Evolutionary conservation across 1,284 basidiomycete species (phyloP), one percentile per base, ranked within the genome.

Genomic region (Tylopilus orsonianus): DNA sequence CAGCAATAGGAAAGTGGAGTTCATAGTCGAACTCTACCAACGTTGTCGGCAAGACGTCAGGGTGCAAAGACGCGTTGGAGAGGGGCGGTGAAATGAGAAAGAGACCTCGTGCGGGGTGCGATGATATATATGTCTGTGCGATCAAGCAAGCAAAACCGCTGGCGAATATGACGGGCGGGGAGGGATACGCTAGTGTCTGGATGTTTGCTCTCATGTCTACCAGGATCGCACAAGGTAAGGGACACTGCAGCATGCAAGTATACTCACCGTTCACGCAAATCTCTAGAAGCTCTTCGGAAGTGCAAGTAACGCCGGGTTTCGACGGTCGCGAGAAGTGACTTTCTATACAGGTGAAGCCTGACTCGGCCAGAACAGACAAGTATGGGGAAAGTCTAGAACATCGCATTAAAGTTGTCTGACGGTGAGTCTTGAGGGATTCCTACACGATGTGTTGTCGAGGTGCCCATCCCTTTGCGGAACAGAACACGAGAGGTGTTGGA

Each of bases 51-150:
- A 81, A 65, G 19, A 66, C 50, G 33, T 44, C 49, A 19, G 55
- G 48, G 12, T 61, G 41, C 8, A 75, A 52, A 19, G 66, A 62
- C 13, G 58, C 58, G 50, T 77, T 78, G 14, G 72, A 71, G 26
- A 71, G 50, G 3, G 80, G 83, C 16, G 79, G 84, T 24, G 78
- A 75, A 32, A 85, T 73, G 22, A 87, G 70, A 35, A 85, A 73
- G 36, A 87, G 68, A 0, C 75, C 85, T 9, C 72, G 71, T 2
- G 81, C 82, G 2, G 82, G 81, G 57, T 83, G 66, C 27, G 81
- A 84, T 8, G 80, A 83, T 47, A 87, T 77, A 61, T 84, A 87
- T 12, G 79, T 74, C 61, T 87, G 82, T 9, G 80, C 77, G 44
- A 87, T 75, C 39, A 87, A 68, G 42, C 76, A 75, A 12, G 74